A percentile compares a stretch with the other conserved stretches of the same genome.
phyloP scores from a whole-genome alignment of 352 stramenopile genomes.

The Globisporangium middletonii region DNA sequence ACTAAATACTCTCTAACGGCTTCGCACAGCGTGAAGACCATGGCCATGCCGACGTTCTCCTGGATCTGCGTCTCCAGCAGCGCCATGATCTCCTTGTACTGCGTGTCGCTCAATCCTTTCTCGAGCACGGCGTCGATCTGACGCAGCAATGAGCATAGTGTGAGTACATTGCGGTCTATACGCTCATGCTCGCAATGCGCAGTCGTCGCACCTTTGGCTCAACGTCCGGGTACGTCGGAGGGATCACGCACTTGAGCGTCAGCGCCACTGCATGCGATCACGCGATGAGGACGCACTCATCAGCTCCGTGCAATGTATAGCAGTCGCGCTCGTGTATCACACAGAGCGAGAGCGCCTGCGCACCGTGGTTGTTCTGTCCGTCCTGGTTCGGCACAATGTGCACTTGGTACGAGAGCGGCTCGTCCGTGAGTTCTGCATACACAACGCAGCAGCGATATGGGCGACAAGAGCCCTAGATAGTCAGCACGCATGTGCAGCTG shows the following conservation, averaged over 20 bases:
- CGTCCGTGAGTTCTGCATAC: slow-evolving; percentile 60
- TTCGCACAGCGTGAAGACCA: slow-evolving; percentile 85
- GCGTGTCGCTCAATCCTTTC: slow-evolving; percentile 71
- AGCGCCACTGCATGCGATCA: slow-evolving; percentile 40
- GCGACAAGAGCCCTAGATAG: background rate
- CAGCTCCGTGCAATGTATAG: background rate
- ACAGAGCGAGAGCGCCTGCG: background rate
- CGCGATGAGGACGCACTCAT: background rate
- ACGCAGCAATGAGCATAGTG: background rate
- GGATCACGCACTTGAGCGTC: slow-evolving; percentile 68
- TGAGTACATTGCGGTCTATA: background rate
- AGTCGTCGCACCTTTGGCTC: slow-evolving; percentile 37
- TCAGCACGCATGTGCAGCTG: no score
- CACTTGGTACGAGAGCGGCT: slow-evolving; percentile 68
- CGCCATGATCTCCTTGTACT: slow-evolving; percentile 72
- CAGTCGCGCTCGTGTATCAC: background rate
- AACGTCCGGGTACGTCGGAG: slow-evolving; percentile 73
- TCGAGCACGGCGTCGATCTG: slow-evolving; percentile 73
- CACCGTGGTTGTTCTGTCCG: slow-evolving; percentile 78
- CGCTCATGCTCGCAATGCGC: background rate
- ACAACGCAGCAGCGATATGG: background rate
- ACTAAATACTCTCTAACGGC: slow-evolving; percentile 81
- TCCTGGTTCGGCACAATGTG: slow-evolving; percentile 83
- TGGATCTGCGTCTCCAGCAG: slow-evolving; percentile 58
- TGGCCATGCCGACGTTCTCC: slow-evolving; percentile 84